Percentiles rank a stretch among this genome's conserved stretches.
Conservation (phyloP, 148 eudicot genomes). For the Chenopodium quinoa region DNA sequence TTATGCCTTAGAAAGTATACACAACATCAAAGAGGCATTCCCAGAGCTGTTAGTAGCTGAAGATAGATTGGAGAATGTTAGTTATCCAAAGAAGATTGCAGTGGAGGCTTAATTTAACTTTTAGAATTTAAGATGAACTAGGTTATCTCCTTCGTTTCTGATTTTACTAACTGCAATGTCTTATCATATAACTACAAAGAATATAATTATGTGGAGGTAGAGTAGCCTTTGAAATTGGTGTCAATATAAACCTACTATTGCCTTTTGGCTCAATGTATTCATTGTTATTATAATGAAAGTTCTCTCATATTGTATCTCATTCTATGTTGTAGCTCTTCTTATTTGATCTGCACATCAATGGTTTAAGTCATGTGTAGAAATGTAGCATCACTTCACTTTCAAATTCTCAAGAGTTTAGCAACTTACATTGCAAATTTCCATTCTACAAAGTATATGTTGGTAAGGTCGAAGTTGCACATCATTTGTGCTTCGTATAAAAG, state of each 20-base stretch:
- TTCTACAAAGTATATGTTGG: too few relatives aligned
- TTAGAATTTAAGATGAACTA: not conserved
- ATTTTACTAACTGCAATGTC: not conserved
- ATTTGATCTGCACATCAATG: too few relatives aligned
- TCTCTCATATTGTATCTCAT: not conserved
- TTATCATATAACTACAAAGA: not conserved
- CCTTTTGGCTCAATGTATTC: not conserved
- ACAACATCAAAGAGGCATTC: constrained; percentile 83
- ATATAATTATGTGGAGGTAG: not conserved
- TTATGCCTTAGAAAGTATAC: constrained; percentile 81
- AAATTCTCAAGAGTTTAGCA: too few relatives aligned
- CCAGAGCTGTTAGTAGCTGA: constrained; percentile 68
- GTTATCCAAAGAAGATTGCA: constrained; percentile 44
- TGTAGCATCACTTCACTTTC: too few relatives aligned
- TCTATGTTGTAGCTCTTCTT: too few relatives aligned
- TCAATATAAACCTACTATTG: not conserved
- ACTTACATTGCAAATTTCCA: too few relatives aligned
- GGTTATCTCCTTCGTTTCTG: not conserved
- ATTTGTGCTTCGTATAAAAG: too few relatives aligned
- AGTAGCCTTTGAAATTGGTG: not conserved
- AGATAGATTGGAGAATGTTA: constrained; percentile 42
- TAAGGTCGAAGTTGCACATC: too few relatives aligned
- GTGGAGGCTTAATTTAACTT: constrained; percentile 52
- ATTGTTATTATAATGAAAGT: not conserved
- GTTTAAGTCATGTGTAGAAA: too few relatives aligned